Evolutionary conservation across 768 basidiomycete genomes (phyloP).

Genomic region (Russula earlei): DNA sequence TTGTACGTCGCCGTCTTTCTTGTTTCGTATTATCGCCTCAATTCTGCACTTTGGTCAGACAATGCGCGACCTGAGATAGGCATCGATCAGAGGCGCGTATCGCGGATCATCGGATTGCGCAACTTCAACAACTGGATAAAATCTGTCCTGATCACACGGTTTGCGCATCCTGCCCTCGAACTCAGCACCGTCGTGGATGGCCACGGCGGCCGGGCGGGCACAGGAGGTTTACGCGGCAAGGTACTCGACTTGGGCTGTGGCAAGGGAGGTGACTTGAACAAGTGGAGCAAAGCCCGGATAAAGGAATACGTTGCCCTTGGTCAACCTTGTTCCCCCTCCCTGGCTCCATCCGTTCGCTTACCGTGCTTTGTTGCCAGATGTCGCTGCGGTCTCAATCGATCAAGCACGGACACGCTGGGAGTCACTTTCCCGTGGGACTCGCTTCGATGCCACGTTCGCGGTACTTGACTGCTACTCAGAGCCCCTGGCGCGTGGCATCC

Average conservation of each 20-base stretch:
- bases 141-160: slow-evolving; percentile 88
- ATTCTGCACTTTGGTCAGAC: slow-evolving; percentile 39
- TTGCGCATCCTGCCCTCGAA: slow-evolving; percentile 60
- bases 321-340: slow-evolving; percentile 26
- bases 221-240: slow-evolving; percentile 41
- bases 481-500: slow-evolving; percentile 59
- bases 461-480: slow-evolving; percentile 84
- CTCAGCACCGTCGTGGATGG: slow-evolving; percentile 13
- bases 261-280: slow-evolving; percentile 95
- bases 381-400: slow-evolving; percentile 79
- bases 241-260: slow-evolving; percentile 97
- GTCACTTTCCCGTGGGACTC: slow-evolving; percentile 37
- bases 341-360: background rate
- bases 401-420: slow-evolving; percentile 75
- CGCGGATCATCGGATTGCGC: slow-evolving; percentile 94
- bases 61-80: slow-evolving; percentile 91
- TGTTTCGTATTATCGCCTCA: background rate
- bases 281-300: slow-evolving; percentile 86
- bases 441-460: slow-evolving; percentile 74
- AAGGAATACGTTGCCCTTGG: slow-evolving; percentile 76
- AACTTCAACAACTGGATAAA: slow-evolving; percentile 99
- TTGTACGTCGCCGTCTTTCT: slow-evolving; percentile 41
- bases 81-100: slow-evolving; percentile 70
- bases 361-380: slow-evolving; percentile 42
- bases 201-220: slow-evolving; percentile 25